Conservation (phyloP, 352 stramenopile species). For the Pythium phragmitis region DNA sequence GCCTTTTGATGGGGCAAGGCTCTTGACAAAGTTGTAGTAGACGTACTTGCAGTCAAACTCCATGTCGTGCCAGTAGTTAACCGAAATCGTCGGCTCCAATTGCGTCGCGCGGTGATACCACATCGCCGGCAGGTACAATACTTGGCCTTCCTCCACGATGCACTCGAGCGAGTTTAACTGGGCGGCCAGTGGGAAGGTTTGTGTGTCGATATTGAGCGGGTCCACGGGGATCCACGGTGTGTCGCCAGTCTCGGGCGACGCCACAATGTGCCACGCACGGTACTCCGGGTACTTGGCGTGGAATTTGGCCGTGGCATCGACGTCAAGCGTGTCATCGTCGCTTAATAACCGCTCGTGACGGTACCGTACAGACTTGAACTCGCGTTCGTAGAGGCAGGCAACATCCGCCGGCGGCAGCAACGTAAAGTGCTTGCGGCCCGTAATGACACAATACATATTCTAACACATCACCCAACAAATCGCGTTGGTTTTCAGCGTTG, state of each 20-base stretch:
- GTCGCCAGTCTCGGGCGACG: conserved; percentile 41
- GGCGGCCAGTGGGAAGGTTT: conserved; percentile 50
- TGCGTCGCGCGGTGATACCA: conserved; percentile 86
- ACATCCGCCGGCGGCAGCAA: conserved; percentile 87
- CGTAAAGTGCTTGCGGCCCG: conserved; percentile 95
- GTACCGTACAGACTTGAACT: conserved; percentile 67
- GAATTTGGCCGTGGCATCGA: conserved; percentile 40
- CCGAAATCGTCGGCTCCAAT: conserved; percentile 68
- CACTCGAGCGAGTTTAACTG: conserved; percentile 60
- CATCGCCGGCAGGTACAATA: conserved; percentile 77
- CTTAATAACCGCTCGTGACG: conserved; percentile 28
- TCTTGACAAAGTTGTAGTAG: conserved; percentile 84
- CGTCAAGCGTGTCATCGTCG: conserved; percentile 22
- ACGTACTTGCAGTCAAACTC: conserved; percentile 86
- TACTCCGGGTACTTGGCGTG: conserved; percentile 52
- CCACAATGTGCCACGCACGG: conserved; percentile 46
- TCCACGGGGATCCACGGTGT: conserved; percentile 85
- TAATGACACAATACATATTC: conserved; percentile 98
- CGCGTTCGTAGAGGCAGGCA: conserved; percentile 87
- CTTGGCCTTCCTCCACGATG: conserved; percentile 66
- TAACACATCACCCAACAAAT: conserved; percentile 18
- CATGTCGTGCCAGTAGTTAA: conserved; percentile 92
- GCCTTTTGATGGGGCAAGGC: conserved; percentile 31
- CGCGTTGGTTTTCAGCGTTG: too few relatives aligned
- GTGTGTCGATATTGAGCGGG: conserved; percentile 56